These are phyloP conservation scores for Candida schatavii DNA, from an alignment of 805 yeast genomes.

Conservation along the genomic window DNA sequence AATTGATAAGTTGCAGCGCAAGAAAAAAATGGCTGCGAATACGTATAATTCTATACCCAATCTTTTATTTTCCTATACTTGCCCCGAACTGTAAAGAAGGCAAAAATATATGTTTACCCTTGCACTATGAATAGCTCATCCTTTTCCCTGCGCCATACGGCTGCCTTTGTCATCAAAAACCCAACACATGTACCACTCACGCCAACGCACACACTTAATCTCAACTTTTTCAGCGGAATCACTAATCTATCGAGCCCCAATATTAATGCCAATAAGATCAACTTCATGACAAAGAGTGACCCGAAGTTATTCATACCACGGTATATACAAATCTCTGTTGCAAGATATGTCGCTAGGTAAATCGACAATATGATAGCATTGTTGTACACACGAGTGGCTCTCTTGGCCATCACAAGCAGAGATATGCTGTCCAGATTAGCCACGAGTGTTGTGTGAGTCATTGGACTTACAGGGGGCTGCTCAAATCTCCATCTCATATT, in stretches of 20 bases:
- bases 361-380: background rate
- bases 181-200: background rate
- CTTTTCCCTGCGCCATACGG: background rate
- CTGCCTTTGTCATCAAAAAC: background rate
- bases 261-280: background rate
- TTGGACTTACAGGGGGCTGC: background rate
- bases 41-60: no score
- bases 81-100: no score
- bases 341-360: background rate
- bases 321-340: background rate
- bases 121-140: background rate
- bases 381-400: background rate
- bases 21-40: conserved; percentile 4
- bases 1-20: conserved; percentile 1
- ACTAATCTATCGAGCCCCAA: background rate
- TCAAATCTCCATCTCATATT: conserved; percentile 14
- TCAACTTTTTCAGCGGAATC: background rate
- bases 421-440: no score
- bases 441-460: no score
- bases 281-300: background rate
- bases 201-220: background rate
- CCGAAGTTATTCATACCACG: background rate
- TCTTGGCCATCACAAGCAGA: no score
- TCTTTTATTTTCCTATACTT: no score
- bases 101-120: no score